A percentile compares a stretch with the other conserved stretches of the same genome.
Conservation (phyloP, 306 rosid genomes). For the Styphnolobium japonicum region DNA sequence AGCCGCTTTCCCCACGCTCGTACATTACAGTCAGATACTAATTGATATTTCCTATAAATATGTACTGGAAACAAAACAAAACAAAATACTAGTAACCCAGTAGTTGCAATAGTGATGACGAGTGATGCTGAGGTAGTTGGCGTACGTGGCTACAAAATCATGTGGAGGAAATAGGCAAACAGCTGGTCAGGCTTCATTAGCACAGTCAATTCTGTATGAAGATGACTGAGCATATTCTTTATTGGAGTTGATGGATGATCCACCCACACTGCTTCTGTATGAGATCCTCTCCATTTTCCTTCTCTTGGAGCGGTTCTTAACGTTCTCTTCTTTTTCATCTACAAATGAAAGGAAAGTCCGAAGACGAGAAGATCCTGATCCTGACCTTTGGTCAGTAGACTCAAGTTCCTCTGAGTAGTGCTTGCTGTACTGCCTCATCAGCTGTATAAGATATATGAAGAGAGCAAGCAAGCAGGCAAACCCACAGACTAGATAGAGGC, state of each 20-base stretch:
- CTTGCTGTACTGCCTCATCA: conserved; percentile 56
- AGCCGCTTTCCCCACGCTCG: background rate
- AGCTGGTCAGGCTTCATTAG: background rate
- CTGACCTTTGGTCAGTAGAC: conserved; percentile 18
- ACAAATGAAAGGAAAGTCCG: conserved; percentile 68
- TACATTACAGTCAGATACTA: background rate
- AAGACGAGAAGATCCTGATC: conserved; percentile 42
- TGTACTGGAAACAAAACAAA: background rate
- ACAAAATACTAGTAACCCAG: background rate
- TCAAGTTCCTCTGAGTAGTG: conserved; percentile 35
- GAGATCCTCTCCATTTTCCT: conserved; percentile 61
- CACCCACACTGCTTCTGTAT: conserved; percentile 36
- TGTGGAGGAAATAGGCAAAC: background rate
- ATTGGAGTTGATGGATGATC: conserved; percentile 31
- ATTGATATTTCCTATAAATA: background rate
- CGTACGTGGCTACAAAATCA: background rate
- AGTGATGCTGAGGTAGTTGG: background rate
- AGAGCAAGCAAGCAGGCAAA: conserved; percentile 67
- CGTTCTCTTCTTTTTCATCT: conserved; percentile 65
- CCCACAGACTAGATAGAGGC: conserved; percentile 73
- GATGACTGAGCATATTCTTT: conserved; percentile 19
- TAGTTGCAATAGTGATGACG: background rate
- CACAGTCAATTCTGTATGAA: conserved; percentile 21
- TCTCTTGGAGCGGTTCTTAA: conserved; percentile 52
- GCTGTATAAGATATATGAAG: conserved; percentile 42